Conservation (phyloP, 2,329 filamentous ascomycete genomes). For the Blastomyces percursus region DNA sequence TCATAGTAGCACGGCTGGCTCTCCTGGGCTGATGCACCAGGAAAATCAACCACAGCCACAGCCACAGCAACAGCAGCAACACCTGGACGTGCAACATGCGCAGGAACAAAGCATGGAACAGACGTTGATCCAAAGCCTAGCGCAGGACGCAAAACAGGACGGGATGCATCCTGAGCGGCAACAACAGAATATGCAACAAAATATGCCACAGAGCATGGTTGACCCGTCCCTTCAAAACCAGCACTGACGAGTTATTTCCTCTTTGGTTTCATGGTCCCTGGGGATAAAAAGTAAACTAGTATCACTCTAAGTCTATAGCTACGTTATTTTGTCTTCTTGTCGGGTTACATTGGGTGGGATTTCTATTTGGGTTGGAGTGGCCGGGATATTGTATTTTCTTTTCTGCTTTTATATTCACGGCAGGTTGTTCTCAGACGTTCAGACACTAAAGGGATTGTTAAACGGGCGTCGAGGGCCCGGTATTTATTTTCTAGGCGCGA, state of each 20-base stretch:
- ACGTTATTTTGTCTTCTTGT: not conserved
- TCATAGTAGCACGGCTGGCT: slow-evolving; percentile 11
- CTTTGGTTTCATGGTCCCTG: not conserved
- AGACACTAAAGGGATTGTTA: not conserved
- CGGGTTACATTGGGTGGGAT: not conserved
- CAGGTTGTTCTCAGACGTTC: not conserved
- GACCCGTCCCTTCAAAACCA: slow-evolving; percentile 27
- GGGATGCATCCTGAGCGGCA: slow-evolving; percentile 16
- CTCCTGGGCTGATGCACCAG: slow-evolving; percentile 14
- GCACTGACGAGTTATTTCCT: not conserved
- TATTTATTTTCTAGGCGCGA: not conserved
- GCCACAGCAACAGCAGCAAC: slow-evolving; percentile 9
- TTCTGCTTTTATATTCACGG: not conserved
- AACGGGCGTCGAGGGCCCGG: not conserved
- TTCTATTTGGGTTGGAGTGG: not conserved
- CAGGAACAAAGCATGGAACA: slow-evolving; percentile 34
- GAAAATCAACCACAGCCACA: slow-evolving; percentile 4
- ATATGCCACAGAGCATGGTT: slow-evolving; percentile 20
- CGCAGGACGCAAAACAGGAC: slow-evolving; percentile 32
- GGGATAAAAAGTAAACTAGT: not conserved
- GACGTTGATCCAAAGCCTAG: slow-evolving; percentile 35
- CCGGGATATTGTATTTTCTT: not conserved
- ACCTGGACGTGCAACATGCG: slow-evolving; percentile 12
- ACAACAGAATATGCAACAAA: slow-evolving; percentile 24
- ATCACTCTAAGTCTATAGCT: not conserved